Base-by-base conservation (phyloP, 2,329 filamentous ascomycete species). In the Leptographium lundbergii region DNA sequence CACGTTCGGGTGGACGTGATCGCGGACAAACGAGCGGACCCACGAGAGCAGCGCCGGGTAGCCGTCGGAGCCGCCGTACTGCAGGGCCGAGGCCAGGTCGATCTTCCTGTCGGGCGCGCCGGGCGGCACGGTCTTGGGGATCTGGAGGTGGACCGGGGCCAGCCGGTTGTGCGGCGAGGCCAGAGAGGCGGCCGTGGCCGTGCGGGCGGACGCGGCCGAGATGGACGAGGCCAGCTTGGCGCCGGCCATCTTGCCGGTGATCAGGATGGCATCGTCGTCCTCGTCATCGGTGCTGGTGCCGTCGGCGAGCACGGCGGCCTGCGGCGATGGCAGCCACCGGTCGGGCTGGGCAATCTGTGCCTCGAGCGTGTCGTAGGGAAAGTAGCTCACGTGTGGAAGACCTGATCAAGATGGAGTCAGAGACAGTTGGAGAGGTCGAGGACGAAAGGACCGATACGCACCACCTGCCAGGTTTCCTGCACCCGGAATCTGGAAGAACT, bases 291-390 rank as follows among this genome's bases (percentile, higher is more conserved):
- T 59, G 54, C 17, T 22, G 24, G 70, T 64, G 3, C 77, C 71
- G 27, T 75, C 74, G 29, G 64, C 64, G 25, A 67, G 66, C 34
- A 61, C 69, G 11, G 82, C 81, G 54, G 77, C 74, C 69, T 87
- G 88, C 45, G 84, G 81, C 13, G 85, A 85, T 1, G 87, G 87
- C 39, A 81, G 78, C 78, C 88, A 94, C 70, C 91, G 82, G 63
- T 87, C 77, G 9, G 89, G 85, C 62, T 82, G 81, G 36, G 89
- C 89, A 62, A 87, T 82, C 64, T 87, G 84, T 48, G 91, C 89
- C 72, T 95, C 89, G 63, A 96, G 82, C 0, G 90, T 94, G 67
- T 96, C 91, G 72, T 88, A 96, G 10, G 91, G 91, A 68, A 96
- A 96, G 73, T 89, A 89, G 60, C 81, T 80, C 47, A 86, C 77